These are phyloP conservation scores for Beauveria caledonica DNA, from an alignment of 2,329 filamentous ascomycete genomes.

Conservation along the genomic window DNA sequence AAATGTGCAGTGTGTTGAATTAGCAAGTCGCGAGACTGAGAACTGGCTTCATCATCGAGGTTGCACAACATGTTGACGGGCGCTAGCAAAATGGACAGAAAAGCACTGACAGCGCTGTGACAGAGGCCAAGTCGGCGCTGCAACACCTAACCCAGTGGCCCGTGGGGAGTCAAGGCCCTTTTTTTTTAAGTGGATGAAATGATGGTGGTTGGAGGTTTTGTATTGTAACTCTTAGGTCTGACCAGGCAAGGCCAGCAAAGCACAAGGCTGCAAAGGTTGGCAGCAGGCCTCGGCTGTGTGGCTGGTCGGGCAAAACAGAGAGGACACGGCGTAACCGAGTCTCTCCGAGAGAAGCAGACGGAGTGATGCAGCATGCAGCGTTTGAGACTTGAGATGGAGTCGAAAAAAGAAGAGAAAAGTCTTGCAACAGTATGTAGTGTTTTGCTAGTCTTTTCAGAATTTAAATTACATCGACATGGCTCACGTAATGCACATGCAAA, in stretches of 20 bases:
- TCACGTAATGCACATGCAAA: not conserved
- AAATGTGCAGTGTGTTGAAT: not conserved
- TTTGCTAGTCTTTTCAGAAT: not conserved
- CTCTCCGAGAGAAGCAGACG: not conserved
- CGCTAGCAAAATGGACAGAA: not conserved
- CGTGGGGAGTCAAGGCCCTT: too few species aligned
- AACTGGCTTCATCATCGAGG: not conserved
- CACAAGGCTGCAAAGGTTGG: not conserved
- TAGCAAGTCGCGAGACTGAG: not conserved
- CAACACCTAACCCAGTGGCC: too few species aligned
- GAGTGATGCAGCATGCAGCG: not conserved
- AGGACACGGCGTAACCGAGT: not conserved
- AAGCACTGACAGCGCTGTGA: not conserved
- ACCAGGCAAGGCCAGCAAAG: too few species aligned
- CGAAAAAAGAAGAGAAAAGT: not conserved
- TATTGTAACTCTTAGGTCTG: too few species aligned
- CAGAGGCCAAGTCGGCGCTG: too few species aligned
- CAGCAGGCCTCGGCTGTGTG: conserved; percentile 2
- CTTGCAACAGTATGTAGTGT: not conserved
- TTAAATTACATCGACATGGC: too few species aligned
- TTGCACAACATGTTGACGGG: too few species aligned
- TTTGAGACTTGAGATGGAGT: not conserved
- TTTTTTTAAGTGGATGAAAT: too few species aligned
- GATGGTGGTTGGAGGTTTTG: too few species aligned
- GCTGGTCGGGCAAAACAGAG: not conserved